A percentile compares a stretch with the other conserved stretches of the same genome.
These are phyloP conservation scores for Penicillium hordei DNA, from an alignment of 2,329 filamentous ascomycete genomes.

Conservation along the genomic window DNA sequence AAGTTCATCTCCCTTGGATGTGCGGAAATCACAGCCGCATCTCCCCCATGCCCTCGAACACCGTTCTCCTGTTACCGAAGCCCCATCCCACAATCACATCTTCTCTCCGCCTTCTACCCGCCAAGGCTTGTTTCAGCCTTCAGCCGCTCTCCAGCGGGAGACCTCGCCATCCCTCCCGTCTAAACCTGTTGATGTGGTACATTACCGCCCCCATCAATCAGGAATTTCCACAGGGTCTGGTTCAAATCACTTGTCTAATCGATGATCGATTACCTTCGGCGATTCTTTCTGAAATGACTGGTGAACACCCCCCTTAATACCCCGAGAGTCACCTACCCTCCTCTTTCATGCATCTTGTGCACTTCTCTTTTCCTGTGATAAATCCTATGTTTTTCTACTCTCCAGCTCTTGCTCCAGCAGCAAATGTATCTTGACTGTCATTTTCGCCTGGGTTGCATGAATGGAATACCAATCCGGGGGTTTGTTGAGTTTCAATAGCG, in stretches of 20 bases:
- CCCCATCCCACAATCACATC: constrained; percentile 27
- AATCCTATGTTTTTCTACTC: constrained; percentile 13
- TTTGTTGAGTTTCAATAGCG: constrained; percentile 7
- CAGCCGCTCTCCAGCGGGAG: constrained; percentile 30
- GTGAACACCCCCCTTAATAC: constrained; percentile 6
- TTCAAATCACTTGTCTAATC: constrained; percentile 35
- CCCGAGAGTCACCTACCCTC: not conserved
- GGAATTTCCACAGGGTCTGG: constrained; percentile 31
- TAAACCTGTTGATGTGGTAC: constrained; percentile 33
- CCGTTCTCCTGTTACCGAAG: constrained; percentile 26
- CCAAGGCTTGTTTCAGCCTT: constrained; percentile 36
- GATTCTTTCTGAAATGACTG: not conserved
- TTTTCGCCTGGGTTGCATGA: constrained; percentile 11
- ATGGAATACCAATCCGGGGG: constrained; percentile 5
- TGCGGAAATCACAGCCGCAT: constrained; percentile 39
- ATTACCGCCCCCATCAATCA: constrained; percentile 30
- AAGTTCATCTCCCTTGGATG: constrained; percentile 41
- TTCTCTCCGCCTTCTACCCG: constrained; percentile 38
- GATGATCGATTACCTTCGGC: constrained; percentile 20
- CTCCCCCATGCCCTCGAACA: constrained; percentile 26
- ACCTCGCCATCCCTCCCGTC: constrained; percentile 33
- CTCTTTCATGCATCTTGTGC: constrained; percentile 8
- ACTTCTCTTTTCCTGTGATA: constrained; percentile 17
- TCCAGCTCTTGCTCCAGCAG: constrained; percentile 10
- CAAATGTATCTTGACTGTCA: constrained; percentile 22